Evolutionary conservation across 177 flowering plant species (phyloP), one percentile per base, ranked within the genome.

Genomic region (Telopea speciosissima): DNA sequence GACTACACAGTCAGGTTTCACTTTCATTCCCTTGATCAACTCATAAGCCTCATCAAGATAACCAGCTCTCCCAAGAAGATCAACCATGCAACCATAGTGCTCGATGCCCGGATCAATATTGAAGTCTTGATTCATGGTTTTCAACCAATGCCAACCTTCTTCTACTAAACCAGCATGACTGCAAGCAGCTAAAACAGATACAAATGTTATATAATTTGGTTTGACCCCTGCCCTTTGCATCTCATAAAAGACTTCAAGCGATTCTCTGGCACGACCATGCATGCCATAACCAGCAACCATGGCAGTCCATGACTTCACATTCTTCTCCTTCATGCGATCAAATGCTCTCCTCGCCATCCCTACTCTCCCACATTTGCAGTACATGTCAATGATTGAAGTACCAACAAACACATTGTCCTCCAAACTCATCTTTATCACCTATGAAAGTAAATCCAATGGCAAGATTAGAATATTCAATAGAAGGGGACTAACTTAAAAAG

Each of bases 81-180:
- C 91, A 75, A 91, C 91, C 90, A 90, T 89, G 81, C 95, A 91
- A 0, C 85, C 86, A 62, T 86, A 90, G 66, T 91, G 97, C 79
- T 89, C 91, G 62, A 87, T 75, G 63, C 92, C 88, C 9, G 92
- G 97, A 65, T 81, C 83, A 60, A 88, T 79, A 33, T 68, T 56
- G 66, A 80, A 91, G 23, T 84, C 77, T 28, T 44, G 24, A 9
- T 49, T 79, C 97, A 89, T 89, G 62, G 83, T 64, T 62, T 75
- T 76, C 58, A 91, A 91, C 86, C 87, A 89, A 68, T 73, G 81
- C 84, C 88, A 75, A 13, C 89, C 97, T 78, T 89, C 91, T 68
- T 86, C 78, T 6, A 87, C 72, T 17, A 87, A 73, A 62, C 97
- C 97, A n/a, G 89, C 88, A 74, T 88, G 97, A 72, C 94, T 86